These are phyloP conservation scores for Hypoxylon fragiforme DNA, from an alignment of 495 filamentous ascomycete species.

Conservation along the genomic window DNA sequence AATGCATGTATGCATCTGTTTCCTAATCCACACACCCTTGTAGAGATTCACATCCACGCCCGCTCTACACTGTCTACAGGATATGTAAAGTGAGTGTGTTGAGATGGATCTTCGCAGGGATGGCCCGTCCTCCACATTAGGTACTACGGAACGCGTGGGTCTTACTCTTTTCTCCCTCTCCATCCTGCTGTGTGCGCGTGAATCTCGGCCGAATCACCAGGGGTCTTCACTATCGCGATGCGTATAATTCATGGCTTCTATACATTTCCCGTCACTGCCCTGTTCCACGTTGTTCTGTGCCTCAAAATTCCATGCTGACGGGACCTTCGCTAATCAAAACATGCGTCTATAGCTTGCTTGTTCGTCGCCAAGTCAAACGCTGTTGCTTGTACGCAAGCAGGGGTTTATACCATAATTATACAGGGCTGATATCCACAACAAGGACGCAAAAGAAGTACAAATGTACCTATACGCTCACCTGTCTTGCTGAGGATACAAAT, in stretches of 20 bases:
- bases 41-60: not conserved
- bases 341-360: no score
- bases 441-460: slow-evolving; percentile 4
- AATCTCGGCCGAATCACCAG: slow-evolving; percentile 21
- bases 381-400: slow-evolving; percentile 16
- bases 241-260: slow-evolving; percentile 13
- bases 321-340: slow-evolving; percentile 11
- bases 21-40: slow-evolving; percentile 12
- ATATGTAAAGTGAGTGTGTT: no score
- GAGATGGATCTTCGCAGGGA: slow-evolving; percentile 24
- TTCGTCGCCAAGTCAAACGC: no score
- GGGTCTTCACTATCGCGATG: not conserved
- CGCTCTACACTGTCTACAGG: not conserved
- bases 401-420: slow-evolving; percentile 12
- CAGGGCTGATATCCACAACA: slow-evolving; percentile 19
- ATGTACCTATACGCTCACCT: no score
- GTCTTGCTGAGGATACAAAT: no score
- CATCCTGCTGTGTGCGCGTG: not conserved
- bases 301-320: slow-evolving; percentile 20
- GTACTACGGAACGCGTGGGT: slow-evolving; percentile 11
- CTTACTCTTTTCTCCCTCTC: slow-evolving; percentile 4
- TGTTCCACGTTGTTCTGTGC: slow-evolving; percentile 22
- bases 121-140: slow-evolving; percentile 14
- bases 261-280: slow-evolving; percentile 8
- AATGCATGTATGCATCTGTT: slow-evolving; percentile 3